These are phyloP conservation scores for Poterioochromonas sp. DNA, from an alignment of 352 stramenopile genomes.

Conservation along the genomic window DNA sequence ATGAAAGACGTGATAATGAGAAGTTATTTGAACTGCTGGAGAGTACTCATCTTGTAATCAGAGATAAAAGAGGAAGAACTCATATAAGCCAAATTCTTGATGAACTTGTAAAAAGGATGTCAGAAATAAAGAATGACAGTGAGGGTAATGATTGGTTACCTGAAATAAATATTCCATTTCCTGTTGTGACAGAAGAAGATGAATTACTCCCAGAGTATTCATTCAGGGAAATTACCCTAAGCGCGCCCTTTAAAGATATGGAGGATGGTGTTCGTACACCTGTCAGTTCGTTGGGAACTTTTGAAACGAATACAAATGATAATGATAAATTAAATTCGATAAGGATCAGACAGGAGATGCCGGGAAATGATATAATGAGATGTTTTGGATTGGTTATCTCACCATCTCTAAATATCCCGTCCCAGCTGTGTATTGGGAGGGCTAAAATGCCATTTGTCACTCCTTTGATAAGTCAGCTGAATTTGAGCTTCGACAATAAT, in stretches of 20 bases:
- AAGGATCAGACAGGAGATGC: slow-evolving; percentile 24
- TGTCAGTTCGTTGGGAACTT: slow-evolving; percentile 26
- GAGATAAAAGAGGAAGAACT: slow-evolving; percentile 14
- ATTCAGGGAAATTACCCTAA: slow-evolving; percentile 23
- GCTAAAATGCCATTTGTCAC: slow-evolving; percentile 23
- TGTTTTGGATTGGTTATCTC: slow-evolving; percentile 22
- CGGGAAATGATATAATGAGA: slow-evolving; percentile 31
- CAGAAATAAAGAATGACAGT: slow-evolving; percentile 20
- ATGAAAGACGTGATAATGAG: slow-evolving; percentile 23
- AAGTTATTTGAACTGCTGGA: slow-evolving; percentile 18
- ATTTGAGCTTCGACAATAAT: not conserved
- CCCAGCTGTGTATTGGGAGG: slow-evolving; percentile 25
- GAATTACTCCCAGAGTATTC: slow-evolving; percentile 23
- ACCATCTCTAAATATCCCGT: slow-evolving; percentile 24
- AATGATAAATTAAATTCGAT: slow-evolving; percentile 30
- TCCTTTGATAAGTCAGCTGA: slow-evolving; percentile 3
- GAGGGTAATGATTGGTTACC: slow-evolving; percentile 23
- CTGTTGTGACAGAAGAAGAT: slow-evolving; percentile 18
- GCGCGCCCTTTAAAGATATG: slow-evolving; percentile 18
- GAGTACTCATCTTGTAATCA: slow-evolving; percentile 14
- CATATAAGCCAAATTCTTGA: slow-evolving; percentile 15
- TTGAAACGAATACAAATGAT: slow-evolving; percentile 3
- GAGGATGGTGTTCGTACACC: slow-evolving; percentile 22
- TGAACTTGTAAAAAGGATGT: slow-evolving; percentile 15
- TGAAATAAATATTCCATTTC: slow-evolving; percentile 24